phyloP scores from a whole-genome alignment of 2,329 filamentous ascomycete genomes.

The Botrytis cinerea region DNA sequence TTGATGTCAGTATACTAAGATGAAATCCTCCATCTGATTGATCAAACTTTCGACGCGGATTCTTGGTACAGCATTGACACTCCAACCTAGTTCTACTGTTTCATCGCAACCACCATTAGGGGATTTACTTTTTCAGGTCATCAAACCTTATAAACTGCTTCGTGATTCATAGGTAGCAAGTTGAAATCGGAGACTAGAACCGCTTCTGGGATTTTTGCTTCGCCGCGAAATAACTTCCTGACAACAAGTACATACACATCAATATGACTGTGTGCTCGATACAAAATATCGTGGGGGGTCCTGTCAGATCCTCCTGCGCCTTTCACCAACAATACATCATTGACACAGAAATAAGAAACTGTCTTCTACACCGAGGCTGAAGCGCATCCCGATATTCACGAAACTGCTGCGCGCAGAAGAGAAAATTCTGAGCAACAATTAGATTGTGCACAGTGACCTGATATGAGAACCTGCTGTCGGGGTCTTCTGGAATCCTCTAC shows the following conservation, averaged over 20 bases:
- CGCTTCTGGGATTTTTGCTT: not conserved
- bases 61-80: not conserved
- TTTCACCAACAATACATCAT: not conserved
- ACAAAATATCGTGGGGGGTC: not conserved
- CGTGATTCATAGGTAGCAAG: not conserved
- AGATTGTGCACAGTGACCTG: not conserved
- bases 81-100: not conserved
- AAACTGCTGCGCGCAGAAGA: not conserved
- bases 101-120: not conserved
- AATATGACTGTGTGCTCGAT: not conserved
- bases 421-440: not conserved
- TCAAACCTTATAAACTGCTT: not conserved
- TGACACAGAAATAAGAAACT: not conserved
- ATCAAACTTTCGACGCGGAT: not conserved
- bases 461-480: not conserved
- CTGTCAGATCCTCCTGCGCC: not conserved
- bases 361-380: not conserved
- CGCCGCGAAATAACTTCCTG: not conserved
- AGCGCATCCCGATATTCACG: not conserved
- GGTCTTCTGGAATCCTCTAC: not conserved
- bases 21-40: no score
- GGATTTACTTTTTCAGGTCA: not conserved
- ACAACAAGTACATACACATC: not conserved
- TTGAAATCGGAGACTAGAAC: no score
- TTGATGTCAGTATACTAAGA: not conserved